Conservation (phyloP, 1,139 yeast species). For the Hyphopichia buzzinii region DNA sequence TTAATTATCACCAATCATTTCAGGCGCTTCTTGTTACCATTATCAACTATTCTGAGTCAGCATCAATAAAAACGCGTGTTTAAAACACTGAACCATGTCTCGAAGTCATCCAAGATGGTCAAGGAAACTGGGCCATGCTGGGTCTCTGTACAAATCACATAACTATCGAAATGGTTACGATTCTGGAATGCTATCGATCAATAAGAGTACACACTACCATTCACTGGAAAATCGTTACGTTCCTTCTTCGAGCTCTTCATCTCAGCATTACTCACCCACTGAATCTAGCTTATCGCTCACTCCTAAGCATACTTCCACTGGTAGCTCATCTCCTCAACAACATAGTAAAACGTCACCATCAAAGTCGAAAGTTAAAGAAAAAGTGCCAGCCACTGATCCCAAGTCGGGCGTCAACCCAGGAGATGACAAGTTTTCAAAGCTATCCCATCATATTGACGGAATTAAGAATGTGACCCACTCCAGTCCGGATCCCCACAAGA, state of each 20-base stretch:
- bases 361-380: neutral
- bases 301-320: neutral
- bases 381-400: constrained; percentile 28
- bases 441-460: constrained; percentile 32
- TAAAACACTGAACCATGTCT: no score
- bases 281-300: neutral
- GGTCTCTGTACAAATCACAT: neutral
- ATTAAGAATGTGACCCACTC: constrained; percentile 11
- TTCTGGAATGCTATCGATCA: neutral
- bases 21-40: no score
- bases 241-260: constrained; percentile 4
- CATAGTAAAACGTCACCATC: neutral
- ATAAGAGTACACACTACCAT: constrained; percentile 9
- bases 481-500: constrained; percentile 23
- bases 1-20: no score
- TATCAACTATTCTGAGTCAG: no score
- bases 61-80: no score
- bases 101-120: neutral
- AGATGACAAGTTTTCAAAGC: constrained; percentile 30
- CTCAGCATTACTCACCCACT: constrained; percentile 1
- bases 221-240: constrained; percentile 9
- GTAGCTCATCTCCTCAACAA: neutral
- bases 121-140: neutral
- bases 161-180: neutral
- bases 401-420: constrained; percentile 30